phyloP scores from a whole-genome alignment of 495 filamentous ascomycete genomes.

The Podospora appendiculata region DNA sequence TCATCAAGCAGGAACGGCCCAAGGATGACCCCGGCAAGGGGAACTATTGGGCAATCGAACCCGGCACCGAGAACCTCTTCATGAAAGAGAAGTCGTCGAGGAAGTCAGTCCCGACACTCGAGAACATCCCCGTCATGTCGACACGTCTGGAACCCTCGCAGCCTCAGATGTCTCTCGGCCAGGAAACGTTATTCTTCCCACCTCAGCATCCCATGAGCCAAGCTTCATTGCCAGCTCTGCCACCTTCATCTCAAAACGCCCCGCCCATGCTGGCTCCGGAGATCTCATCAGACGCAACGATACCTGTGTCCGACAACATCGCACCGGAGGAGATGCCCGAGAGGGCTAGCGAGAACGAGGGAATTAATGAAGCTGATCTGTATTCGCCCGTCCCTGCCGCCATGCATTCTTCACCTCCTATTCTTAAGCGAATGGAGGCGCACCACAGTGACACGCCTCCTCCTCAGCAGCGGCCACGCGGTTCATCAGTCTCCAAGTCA shows the following conservation, averaged over 20 bases:
- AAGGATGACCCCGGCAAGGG: constrained; percentile 98
- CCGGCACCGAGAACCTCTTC: constrained; percentile 81
- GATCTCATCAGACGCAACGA: constrained; percentile 89
- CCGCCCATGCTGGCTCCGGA: constrained; percentile 33
- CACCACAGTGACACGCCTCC: constrained; percentile 68
- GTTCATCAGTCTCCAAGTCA: constrained; percentile 47
- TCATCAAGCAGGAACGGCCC: constrained; percentile 89
- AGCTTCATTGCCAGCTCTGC: constrained; percentile 25
- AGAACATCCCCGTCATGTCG: constrained; percentile 41
- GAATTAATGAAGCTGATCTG: constrained; percentile 52
- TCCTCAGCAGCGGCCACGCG: constrained; percentile 49
- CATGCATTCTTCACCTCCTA: constrained; percentile 82
- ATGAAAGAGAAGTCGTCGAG: constrained; percentile 70
- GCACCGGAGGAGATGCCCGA: constrained; percentile 50
- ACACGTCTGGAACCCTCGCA: constrained; percentile 34
- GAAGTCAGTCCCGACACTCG: constrained; percentile 35
- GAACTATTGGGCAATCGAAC: constrained; percentile 93
- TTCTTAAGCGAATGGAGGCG: constrained; percentile 53
- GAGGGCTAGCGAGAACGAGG: constrained; percentile 39
- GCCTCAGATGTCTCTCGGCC: constrained; percentile 14
- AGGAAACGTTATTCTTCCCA: constrained; percentile 23
- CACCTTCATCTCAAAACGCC: constrained; percentile 20
- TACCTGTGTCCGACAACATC: constrained; percentile 74
- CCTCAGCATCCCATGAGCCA: constrained; percentile 18
- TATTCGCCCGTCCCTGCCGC: constrained; percentile 46